Conservation (phyloP, 352 stramenopile genomes). For the Globisporangium takayamanum region DNA sequence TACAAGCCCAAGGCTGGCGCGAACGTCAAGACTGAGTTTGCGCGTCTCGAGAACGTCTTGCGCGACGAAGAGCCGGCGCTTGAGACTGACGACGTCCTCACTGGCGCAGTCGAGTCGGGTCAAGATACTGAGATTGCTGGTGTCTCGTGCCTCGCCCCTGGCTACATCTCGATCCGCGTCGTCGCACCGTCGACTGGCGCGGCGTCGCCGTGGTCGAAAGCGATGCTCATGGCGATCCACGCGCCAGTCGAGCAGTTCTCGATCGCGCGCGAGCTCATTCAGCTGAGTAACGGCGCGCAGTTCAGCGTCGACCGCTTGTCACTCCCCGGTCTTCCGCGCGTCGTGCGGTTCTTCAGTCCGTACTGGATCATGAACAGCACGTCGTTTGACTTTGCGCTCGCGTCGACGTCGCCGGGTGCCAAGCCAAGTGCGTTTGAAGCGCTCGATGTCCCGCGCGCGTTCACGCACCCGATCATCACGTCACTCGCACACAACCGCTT, state of each 20-base stretch:
- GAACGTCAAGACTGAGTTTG: slow-evolving; percentile 49
- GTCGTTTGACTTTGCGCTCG: slow-evolving; percentile 54
- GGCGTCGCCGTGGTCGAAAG: slow-evolving; percentile 66
- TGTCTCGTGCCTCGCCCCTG: slow-evolving; percentile 58
- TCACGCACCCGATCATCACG: slow-evolving; percentile 59
- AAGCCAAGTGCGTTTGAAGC: slow-evolving; percentile 41
- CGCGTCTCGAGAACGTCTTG: slow-evolving; percentile 52
- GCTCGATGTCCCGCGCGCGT: slow-evolving; percentile 36
- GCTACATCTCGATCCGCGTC: slow-evolving; percentile 67
- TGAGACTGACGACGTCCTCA: slow-evolving; percentile 32
- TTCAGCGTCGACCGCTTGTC: slow-evolving; percentile 77
- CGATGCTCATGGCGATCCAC: slow-evolving; percentile 82
- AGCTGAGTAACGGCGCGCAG: slow-evolving; percentile 38
- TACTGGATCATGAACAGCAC: slow-evolving; percentile 88
- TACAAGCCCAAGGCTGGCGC: slow-evolving; percentile 56
- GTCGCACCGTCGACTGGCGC: slow-evolving; percentile 24
- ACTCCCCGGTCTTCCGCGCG: slow-evolving; percentile 51
- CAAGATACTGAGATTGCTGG: slow-evolving; percentile 72
- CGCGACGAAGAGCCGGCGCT: slow-evolving; percentile 24
- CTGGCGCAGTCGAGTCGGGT: slow-evolving; percentile 52
- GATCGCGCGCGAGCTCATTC: slow-evolving; percentile 49
- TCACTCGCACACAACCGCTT: slow-evolving; percentile 56
- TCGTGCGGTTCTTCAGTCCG: slow-evolving; percentile 75
- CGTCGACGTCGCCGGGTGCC: slow-evolving; percentile 44
- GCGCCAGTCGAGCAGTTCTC: slow-evolving; percentile 65